These are phyloP conservation scores for Aspergillus sp. DNA, from an alignment of 2,329 filamentous ascomycete species.

Conservation along the genomic window DNA sequence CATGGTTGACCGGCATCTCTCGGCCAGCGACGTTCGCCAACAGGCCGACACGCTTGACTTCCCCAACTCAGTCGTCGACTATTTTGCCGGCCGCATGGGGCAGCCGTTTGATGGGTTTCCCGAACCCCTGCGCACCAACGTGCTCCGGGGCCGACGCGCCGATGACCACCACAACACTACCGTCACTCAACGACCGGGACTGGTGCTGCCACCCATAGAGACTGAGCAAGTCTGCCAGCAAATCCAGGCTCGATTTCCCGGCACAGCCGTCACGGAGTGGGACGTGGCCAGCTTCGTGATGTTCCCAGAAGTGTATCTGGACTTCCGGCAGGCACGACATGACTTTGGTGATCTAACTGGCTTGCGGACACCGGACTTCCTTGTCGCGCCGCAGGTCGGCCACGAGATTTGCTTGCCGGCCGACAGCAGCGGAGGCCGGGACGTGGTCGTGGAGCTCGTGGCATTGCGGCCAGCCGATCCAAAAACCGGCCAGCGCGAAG, in stretches of 20 bases:
- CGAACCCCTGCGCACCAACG: slow-evolving; percentile 80
- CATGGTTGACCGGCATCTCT: slow-evolving; percentile 96
- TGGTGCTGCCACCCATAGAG: slow-evolving; percentile 40
- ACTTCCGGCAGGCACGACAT: slow-evolving; percentile 86
- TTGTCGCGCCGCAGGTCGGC: slow-evolving; percentile 81
- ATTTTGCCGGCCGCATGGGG: slow-evolving; percentile 97
- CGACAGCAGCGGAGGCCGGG: slow-evolving; percentile 97
- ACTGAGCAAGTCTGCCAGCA: slow-evolving; percentile 96
- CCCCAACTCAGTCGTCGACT: slow-evolving; percentile 92
- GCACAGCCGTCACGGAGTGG: slow-evolving; percentile 66
- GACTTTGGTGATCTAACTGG: slow-evolving; percentile 94
- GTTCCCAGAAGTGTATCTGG: slow-evolving; percentile 98
- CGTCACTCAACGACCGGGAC: too few species aligned
- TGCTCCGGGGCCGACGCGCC: slow-evolving; percentile 70
- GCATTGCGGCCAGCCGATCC: slow-evolving; percentile 91
- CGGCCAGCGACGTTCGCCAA: slow-evolving; percentile 70
- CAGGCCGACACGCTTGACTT: slow-evolving; percentile 90
- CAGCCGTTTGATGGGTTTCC: slow-evolving; percentile 98
- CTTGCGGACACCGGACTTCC: slow-evolving; percentile 89
- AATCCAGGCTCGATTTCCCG: slow-evolving; percentile 69
- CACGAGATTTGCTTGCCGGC: slow-evolving; percentile 84
- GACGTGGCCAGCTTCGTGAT: slow-evolving; percentile 91
- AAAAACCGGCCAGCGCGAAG: slow-evolving; percentile 92
- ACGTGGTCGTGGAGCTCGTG: slow-evolving; percentile 91
- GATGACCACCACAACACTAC: too few species aligned